These are phyloP conservation scores for Punica granatum DNA, from an alignment of 345 rosid genomes.

Conservation along the genomic window DNA sequence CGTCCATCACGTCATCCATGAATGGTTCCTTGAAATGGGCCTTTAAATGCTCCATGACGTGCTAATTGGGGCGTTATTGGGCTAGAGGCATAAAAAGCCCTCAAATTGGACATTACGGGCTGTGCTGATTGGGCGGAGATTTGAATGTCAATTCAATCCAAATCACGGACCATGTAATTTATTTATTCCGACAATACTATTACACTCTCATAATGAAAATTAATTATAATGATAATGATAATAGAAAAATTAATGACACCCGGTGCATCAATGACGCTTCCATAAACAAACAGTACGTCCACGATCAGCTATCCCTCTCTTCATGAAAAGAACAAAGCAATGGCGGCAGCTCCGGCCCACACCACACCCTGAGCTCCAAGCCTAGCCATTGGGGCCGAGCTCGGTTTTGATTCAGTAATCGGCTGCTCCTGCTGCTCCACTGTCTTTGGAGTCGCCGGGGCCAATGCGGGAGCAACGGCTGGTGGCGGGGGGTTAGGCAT, in stretches of 20 bases:
- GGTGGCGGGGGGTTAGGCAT: conserved; percentile 9
- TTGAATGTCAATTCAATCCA: too few relatives aligned
- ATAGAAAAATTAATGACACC: not conserved
- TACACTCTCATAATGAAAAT: not conserved
- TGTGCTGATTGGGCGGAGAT: too few relatives aligned
- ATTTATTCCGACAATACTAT: not conserved
- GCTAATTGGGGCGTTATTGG: too few relatives aligned
- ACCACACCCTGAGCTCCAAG: not conserved
- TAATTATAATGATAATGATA: not conserved
- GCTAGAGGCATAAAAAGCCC: too few relatives aligned
- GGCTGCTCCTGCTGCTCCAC: not conserved
- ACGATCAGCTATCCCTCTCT: not conserved
- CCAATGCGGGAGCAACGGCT: conserved; percentile 8
- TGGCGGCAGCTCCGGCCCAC: not conserved
- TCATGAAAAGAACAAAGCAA: not conserved
- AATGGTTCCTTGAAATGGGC: too few relatives aligned
- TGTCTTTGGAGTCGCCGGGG: not conserved
- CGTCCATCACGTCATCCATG: too few relatives aligned
- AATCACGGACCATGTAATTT: too few relatives aligned
- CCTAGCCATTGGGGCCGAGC: not conserved
- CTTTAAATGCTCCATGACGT: too few relatives aligned
- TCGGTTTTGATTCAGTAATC: not conserved
- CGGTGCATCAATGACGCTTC: not conserved
- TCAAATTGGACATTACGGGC: too few relatives aligned
- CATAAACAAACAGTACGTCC: not conserved